Evolutionary conservation across 2,329 filamentous ascomycete species (phyloP).

Genomic region (Aspergillus eucalypticola): DNA sequence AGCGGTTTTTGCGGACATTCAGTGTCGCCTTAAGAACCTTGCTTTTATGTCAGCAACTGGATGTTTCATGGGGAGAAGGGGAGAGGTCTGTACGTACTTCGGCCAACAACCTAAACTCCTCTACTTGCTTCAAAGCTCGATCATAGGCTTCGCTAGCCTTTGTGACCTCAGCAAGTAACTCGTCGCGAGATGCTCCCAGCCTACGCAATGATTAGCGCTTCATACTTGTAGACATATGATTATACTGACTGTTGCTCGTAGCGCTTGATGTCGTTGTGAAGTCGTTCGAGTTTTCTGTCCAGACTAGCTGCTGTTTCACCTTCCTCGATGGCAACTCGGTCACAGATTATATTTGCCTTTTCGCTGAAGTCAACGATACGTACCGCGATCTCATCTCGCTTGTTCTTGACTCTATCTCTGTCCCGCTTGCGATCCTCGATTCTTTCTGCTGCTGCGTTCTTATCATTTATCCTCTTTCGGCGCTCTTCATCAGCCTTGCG

Average conservation of each 20-base stretch:
- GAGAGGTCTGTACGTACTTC: conserved; percentile 35
- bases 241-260: conserved; percentile 52
- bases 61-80: neutral
- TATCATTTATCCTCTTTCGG: conserved; percentile 57
- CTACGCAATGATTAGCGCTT: conserved; percentile 34
- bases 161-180: conserved; percentile 57
- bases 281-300: conserved; percentile 50
- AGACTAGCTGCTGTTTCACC: conserved; percentile 62
- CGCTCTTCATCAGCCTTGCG: conserved; percentile 53
- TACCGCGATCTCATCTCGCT: conserved; percentile 50
- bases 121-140: conserved; percentile 40
- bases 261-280: conserved; percentile 60
- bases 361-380: conserved; percentile 56
- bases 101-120: conserved; percentile 38
- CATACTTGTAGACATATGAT: neutral
- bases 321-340: conserved; percentile 63
- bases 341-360: conserved; percentile 57
- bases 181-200: conserved; percentile 64
- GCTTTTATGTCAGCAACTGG: conserved; percentile 1
- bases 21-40: conserved; percentile 64
- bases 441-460: conserved; percentile 60
- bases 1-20: conserved; percentile 69
- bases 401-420: conserved; percentile 49
- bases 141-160: conserved; percentile 40
- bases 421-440: conserved; percentile 53